Evolutionary conservation across 306 rosid species (phyloP).

Genomic region (Fagus crenata): DNA sequence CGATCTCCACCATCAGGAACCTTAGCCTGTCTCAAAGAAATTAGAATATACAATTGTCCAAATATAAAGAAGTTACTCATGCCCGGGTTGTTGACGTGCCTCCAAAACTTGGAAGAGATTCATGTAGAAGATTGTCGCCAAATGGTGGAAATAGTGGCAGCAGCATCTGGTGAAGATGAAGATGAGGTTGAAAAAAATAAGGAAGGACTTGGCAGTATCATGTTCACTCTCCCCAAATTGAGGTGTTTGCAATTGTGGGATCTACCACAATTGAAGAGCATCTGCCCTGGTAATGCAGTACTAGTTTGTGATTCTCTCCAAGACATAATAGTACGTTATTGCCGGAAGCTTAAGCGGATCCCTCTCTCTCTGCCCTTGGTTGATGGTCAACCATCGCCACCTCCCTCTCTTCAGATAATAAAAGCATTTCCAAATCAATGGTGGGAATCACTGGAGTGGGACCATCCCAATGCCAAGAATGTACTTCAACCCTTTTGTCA

Average conservation of each 20-base stretch:
- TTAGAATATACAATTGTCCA: neutral
- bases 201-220: neutral
- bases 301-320: neutral
- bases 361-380: neutral
- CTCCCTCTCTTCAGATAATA: neutral
- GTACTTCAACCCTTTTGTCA: neutral
- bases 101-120: slow-evolving; percentile 13
- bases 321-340: neutral
- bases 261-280: neutral
- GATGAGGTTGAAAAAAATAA: neutral
- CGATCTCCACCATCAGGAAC: neutral
- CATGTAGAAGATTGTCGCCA: neutral
- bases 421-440: neutral
- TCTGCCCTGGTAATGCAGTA: neutral
- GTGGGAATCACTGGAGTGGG: slow-evolving; percentile 20
- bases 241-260: neutral
- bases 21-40: slow-evolving; percentile 16
- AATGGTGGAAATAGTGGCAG: slow-evolving; percentile 14
- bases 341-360: slow-evolving; percentile 5
- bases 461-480: neutral
- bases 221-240: slow-evolving; percentile 1
- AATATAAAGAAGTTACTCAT: slow-evolving; percentile 18
- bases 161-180: neutral
- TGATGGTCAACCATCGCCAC: neutral
- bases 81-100: neutral